These are phyloP conservation scores for Lactarius pseudohatsudake DNA, from an alignment of 768 basidiomycete genomes.

Conservation along the genomic window DNA sequence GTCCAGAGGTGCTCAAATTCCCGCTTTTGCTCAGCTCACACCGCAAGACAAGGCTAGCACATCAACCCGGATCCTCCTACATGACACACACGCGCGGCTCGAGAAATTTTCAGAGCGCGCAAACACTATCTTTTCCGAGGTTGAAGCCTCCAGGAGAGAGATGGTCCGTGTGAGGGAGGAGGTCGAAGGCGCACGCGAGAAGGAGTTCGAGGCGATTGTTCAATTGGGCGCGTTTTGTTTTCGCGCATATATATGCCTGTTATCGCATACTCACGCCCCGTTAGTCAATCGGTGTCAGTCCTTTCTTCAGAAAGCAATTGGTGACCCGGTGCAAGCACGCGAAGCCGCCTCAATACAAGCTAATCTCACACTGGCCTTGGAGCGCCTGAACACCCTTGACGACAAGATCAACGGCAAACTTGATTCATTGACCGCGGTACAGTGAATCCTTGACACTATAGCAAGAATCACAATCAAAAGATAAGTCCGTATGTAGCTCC, in stretches of 20 bases:
- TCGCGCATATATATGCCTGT: conserved; percentile 31
- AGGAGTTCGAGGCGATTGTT: conserved; percentile 52
- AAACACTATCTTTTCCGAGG: conserved; percentile 48
- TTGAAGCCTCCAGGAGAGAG: conserved; percentile 55
- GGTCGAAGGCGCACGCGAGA: conserved; percentile 62
- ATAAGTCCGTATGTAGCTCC: conserved; percentile 11
- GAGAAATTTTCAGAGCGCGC: conserved; percentile 64
- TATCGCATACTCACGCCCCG: conserved; percentile 9
- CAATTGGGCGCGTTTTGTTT: conserved; percentile 49
- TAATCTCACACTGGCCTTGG: conserved; percentile 23
- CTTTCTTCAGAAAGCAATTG: conserved; percentile 57
- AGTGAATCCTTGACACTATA: conserved; percentile 3
- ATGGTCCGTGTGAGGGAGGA: conserved; percentile 52
- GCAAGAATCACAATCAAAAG: neutral
- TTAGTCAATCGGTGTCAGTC: conserved; percentile 64
- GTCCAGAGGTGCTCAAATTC: conserved; percentile 34
- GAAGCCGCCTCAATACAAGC: conserved; percentile 28
- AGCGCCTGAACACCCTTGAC: conserved; percentile 31
- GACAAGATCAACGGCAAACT: conserved; percentile 31
- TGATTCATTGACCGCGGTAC: conserved; percentile 24
- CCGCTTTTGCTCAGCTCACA: conserved; percentile 43
- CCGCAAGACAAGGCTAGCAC: conserved; percentile 65
- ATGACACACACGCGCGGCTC: conserved; percentile 71
- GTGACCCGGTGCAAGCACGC: conserved; percentile 52
- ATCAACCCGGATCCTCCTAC: conserved; percentile 68